Conservation (phyloP, 2,329 filamentous ascomycete genomes). For the Cordyceps javanica region DNA sequence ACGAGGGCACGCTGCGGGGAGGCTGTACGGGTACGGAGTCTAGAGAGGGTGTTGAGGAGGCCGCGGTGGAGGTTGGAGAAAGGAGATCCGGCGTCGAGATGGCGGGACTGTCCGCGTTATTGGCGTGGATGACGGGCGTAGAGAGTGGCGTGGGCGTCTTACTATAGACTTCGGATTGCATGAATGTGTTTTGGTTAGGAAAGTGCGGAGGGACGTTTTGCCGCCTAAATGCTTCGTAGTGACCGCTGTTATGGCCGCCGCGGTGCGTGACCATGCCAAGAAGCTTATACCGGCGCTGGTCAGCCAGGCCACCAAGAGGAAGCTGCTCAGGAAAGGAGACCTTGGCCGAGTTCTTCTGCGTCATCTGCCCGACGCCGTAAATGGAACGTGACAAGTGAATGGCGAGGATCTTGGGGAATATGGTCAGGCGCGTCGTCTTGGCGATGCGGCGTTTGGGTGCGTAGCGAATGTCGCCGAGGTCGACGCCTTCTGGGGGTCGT, state of each 20-base stretch:
- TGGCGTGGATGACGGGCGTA: slow-evolving; percentile 39
- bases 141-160: slow-evolving; percentile 48
- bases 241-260: slow-evolving; percentile 90
- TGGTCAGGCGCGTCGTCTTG: slow-evolving; percentile 78
- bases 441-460: slow-evolving; percentile 81
- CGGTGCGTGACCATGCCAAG: slow-evolving; percentile 89
- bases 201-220: slow-evolving; percentile 76
- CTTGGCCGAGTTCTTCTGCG: slow-evolving; percentile 90
- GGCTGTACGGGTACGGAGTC: slow-evolving; percentile 23
- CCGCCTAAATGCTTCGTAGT: slow-evolving; percentile 92
- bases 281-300: slow-evolving; percentile 75
- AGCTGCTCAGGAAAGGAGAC: slow-evolving; percentile 87
- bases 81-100: slow-evolving; percentile 43
- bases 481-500: slow-evolving; percentile 62
- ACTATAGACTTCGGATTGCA: slow-evolving; percentile 68
- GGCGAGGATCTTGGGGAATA: slow-evolving; percentile 83
- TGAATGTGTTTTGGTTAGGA: slow-evolving; percentile 75
- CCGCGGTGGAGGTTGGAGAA: slow-evolving; percentile 29
- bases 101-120: slow-evolving; percentile 34
- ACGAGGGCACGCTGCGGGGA: slow-evolving; percentile 27
- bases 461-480: slow-evolving; percentile 65
- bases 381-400: slow-evolving; percentile 92
- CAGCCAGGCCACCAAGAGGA: slow-evolving; percentile 70
- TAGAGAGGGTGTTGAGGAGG: slow-evolving; percentile 32
- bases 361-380: slow-evolving; percentile 69